Conservation (phyloP, 108 stramenopile species). For the Aurantiochytrium sp. region DNA sequence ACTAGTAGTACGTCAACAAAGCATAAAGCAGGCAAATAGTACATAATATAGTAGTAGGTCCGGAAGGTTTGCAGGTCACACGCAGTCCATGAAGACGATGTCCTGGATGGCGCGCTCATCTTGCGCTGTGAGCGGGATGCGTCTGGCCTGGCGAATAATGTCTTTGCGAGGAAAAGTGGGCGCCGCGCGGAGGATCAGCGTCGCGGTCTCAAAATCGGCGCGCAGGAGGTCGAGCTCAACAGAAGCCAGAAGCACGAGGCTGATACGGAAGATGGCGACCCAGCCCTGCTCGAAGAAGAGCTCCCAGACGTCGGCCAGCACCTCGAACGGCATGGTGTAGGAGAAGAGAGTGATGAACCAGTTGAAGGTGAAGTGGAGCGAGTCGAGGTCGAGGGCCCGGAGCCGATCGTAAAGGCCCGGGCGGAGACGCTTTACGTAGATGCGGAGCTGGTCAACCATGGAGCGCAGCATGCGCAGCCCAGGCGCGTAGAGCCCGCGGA, state of each 20-base stretch:
- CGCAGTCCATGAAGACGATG: not conserved
- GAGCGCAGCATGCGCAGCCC: not conserved
- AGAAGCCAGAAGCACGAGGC: not conserved
- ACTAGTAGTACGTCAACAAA: too few species aligned
- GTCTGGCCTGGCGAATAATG: not conserved
- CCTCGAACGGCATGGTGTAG: not conserved
- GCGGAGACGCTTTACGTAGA: not conserved
- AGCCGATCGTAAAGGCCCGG: not conserved
- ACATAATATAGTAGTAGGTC: too few species aligned
- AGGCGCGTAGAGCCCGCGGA: not conserved
- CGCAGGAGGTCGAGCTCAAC: not conserved
- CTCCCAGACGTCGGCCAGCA: not conserved
- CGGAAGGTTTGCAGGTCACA: too few species aligned
- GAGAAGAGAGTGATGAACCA: constrained; percentile 32
- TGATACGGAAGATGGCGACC: not conserved
- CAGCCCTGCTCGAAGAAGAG: not conserved
- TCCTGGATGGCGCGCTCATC: not conserved
- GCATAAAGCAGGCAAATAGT: too few species aligned
- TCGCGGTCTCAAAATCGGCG: not conserved
- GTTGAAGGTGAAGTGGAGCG: not conserved
- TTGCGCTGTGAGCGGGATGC: not conserved
- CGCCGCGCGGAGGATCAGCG: not conserved
- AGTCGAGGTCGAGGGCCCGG: not conserved
- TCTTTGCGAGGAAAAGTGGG: not conserved
- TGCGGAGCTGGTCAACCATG: not conserved